A percentile compares a stretch with the other conserved stretches of the same genome.
phyloP scores from a whole-genome alignment of 2,329 filamentous ascomycete species.

The Xylaria sp. region DNA sequence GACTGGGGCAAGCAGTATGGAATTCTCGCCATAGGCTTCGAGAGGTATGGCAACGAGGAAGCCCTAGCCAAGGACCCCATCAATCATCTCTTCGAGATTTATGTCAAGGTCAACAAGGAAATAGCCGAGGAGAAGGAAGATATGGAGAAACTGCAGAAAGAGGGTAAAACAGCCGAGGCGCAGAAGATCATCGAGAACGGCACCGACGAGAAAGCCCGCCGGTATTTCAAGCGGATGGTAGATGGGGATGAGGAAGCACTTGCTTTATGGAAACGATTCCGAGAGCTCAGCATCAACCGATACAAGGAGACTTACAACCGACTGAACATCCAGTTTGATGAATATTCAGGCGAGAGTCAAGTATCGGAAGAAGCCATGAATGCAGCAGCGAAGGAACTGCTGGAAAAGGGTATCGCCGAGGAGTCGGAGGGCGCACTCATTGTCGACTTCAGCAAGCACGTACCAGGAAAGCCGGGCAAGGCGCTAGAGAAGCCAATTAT shows the following conservation, averaged over 20 bases:
- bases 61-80: slow-evolving; percentile 69
- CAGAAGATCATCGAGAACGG: slow-evolving; percentile 48
- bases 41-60: slow-evolving; percentile 66
- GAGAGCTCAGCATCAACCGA: slow-evolving; percentile 62
- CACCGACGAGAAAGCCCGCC: slow-evolving; percentile 57
- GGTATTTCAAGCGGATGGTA: slow-evolving; percentile 68
- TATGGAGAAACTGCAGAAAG: slow-evolving; percentile 56
- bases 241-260: slow-evolving; percentile 62
- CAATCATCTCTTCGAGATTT: slow-evolving; percentile 74
- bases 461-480: slow-evolving; percentile 70
- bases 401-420: slow-evolving; percentile 68
- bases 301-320: slow-evolving; percentile 65
- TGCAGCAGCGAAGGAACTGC: slow-evolving; percentile 64
- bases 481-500: slow-evolving; percentile 73
- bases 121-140: slow-evolving; percentile 67
- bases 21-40: slow-evolving; percentile 70
- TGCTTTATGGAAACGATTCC: slow-evolving; percentile 62
- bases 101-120: slow-evolving; percentile 70
- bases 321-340: slow-evolving; percentile 66
- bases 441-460: slow-evolving; percentile 72
- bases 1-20: slow-evolving; percentile 79
- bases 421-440: slow-evolving; percentile 75
- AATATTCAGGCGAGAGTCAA: slow-evolving; percentile 75
- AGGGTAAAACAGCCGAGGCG: slow-evolving; percentile 51
- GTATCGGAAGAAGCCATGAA: slow-evolving; percentile 72